A percentile compares a stretch with the other conserved stretches of the same genome.
Conservation (phyloP, 1,139 yeast species). For the Blastobotrys illinoisensis region DNA sequence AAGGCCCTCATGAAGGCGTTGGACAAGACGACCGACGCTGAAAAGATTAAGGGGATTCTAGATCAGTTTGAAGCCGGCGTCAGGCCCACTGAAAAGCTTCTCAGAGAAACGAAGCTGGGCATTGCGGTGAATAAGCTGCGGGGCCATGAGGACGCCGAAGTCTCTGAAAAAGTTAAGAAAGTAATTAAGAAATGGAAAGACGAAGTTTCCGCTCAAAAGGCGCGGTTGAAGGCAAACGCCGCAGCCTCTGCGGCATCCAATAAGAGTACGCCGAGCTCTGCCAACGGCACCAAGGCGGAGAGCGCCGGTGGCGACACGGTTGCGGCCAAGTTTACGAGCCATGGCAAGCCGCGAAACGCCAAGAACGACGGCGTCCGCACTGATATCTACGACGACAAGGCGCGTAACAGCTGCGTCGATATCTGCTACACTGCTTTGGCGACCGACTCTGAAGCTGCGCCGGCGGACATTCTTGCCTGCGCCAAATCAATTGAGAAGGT, state of each 20-base stretch:
- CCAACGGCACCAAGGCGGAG: neutral
- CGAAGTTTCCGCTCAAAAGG: conserved; percentile 72
- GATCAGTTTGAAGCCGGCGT: conserved; percentile 65
- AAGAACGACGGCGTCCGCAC: conserved; percentile 75
- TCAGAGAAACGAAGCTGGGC: conserved; percentile 95
- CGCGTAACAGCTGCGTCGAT: conserved; percentile 78
- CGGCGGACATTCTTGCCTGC: conserved; percentile 51
- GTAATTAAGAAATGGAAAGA: conserved; percentile 90
- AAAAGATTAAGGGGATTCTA: conserved; percentile 61
- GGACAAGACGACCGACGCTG: conserved; percentile 69
- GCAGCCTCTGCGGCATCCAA: conserved; percentile 27
- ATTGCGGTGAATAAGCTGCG: conserved; percentile 90
- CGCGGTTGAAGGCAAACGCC: conserved; percentile 23
- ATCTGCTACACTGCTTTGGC: conserved; percentile 89
- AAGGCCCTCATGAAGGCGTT: conserved; percentile 61
- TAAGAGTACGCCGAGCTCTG: conserved; percentile 10
- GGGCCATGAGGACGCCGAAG: conserved; percentile 58
- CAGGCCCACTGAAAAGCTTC: conserved; percentile 74
- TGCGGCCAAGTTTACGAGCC: conserved; percentile 18
- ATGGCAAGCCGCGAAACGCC: conserved; percentile 56
- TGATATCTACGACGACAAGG: conserved; percentile 61
- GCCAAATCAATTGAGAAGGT: conserved; percentile 71
- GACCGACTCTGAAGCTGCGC: conserved; percentile 61
- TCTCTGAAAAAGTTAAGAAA: conserved; percentile 66
- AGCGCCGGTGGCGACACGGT: neutral